Evolutionary conservation across 495 filamentous ascomycete species (phyloP), one percentile per base, ranked within the genome.

Genomic region (Penicillium chermesinum): DNA sequence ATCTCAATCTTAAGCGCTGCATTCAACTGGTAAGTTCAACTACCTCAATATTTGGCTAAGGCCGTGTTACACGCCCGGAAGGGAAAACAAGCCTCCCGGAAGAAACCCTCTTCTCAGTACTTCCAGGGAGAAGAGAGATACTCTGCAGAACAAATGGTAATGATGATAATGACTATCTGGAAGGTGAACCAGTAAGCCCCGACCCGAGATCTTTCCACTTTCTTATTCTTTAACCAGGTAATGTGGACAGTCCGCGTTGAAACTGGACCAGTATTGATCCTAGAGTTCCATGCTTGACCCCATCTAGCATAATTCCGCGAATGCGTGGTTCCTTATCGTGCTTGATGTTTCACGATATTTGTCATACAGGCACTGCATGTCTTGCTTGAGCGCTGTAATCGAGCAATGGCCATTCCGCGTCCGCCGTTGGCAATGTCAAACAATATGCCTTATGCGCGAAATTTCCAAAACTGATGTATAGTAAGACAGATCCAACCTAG

Each of bases 321-420:
- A 46, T 15, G 20, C 33, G 19, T 43, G 19, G 17, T 32, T 20
- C 37, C 21, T 33, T 38, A 46, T 44, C 13, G 44, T 42, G 38
- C 32, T 55, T 55, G 36, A 25, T 44, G 60, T 61, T 20, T 52
- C 41, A 58, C 57, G 19, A 16, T 13, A 7, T 4, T 14, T 46
- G 57, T 58, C 39, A 48, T 44, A 63, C 60, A 53, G 44, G 19
- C 49, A 56, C 53, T 37, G 48, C 60, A 58, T 61, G 38, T 37
- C 44, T 54, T 48, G 25, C 49, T 30, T 25, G 32, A 32, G 41
- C 20, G 34, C 17, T 15, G 34, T 48, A 30, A 51, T 58, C 58
- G 52, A 63, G 47, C 52, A 50, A 58, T 9, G 14, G 35, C 16
- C 22, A 48, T 56, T 58, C 52, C 49, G 37, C 15, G n/a, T 16